Evolutionary conservation across 768 basidiomycete species (phyloP).

Genomic region (Infundibulicybe gibba): DNA sequence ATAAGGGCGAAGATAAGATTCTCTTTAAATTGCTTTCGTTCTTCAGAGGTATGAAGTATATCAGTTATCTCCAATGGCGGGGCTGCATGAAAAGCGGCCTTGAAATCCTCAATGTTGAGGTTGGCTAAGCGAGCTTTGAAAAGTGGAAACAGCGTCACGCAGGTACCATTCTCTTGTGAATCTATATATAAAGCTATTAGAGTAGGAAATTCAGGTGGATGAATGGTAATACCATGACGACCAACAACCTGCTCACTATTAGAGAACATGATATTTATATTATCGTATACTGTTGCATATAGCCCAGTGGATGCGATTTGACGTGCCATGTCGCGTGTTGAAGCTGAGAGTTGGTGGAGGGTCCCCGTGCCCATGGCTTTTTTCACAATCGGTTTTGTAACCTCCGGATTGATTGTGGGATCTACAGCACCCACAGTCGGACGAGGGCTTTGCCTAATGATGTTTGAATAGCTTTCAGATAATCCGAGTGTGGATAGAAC

Average conservation of each 20-base stretch:
- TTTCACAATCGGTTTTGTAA: no score
- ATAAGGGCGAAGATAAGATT: conserved; percentile 21
- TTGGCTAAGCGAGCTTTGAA: conserved; percentile 18
- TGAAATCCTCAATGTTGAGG: conserved; percentile 16
- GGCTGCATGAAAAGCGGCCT: conserved; percentile 16
- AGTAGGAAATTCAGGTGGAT: not conserved
- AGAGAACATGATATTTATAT: conserved; percentile 27
- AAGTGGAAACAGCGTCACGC: conserved; percentile 25
- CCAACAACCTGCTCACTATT: conserved; percentile 30
- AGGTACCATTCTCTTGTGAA: conserved; percentile 33
- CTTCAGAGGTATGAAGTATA: conserved; percentile 18
- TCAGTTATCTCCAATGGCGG: conserved; percentile 17
- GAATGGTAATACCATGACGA: conserved; percentile 17
- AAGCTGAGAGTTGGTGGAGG: not conserved
- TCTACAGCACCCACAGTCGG: no score
- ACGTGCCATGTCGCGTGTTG: not conserved
- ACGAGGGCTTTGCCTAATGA: not conserved
- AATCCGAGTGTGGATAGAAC: conserved; percentile 24
- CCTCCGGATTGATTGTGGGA: no score
- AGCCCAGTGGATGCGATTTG: conserved; percentile 17
- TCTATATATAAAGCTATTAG: conserved; percentile 8
- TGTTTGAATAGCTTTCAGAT: conserved; percentile 21
- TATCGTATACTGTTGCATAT: conserved; percentile 26
- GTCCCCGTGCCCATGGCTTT: not conserved
- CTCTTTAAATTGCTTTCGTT: conserved; percentile 9